These are phyloP conservation scores for Chrysopogon serrulatus DNA, from an alignment of 176 grass and related monocot genomes.

Conservation along the genomic window DNA sequence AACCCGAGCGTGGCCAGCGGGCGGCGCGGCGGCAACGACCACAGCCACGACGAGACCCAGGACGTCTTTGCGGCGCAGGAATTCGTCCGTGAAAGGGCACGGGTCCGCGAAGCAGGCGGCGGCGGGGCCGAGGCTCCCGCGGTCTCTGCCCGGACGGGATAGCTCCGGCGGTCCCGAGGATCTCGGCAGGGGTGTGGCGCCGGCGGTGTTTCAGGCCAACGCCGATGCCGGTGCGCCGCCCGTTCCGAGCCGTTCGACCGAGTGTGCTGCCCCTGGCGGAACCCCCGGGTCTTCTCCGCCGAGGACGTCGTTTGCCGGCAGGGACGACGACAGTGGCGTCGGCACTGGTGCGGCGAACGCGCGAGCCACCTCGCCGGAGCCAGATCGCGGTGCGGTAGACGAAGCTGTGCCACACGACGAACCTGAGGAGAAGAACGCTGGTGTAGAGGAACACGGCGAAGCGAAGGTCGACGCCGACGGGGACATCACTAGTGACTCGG, in stretches of 20 bases:
- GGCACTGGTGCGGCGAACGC: background rate
- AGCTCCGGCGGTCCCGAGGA: constrained; percentile 4
- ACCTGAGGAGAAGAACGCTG: background rate
- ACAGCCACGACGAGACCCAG: background rate
- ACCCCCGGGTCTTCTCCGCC: background rate
- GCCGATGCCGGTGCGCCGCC: background rate
- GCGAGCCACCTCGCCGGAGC: background rate
- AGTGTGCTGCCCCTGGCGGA: background rate
- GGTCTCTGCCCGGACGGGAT: background rate
- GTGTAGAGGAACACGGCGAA: background rate
- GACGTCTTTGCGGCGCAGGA: background rate
- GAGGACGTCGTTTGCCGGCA: background rate
- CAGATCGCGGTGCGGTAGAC: background rate
- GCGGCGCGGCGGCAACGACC: background rate
- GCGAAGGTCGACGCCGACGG: background rate
- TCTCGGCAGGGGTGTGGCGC: background rate
- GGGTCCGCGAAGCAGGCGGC: background rate
- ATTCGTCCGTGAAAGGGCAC: background rate
- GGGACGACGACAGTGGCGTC: background rate
- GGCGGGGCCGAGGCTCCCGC: constrained; percentile 14
- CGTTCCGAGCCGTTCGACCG: background rate
- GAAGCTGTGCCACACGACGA: background rate
- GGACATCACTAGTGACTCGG: constrained; percentile 39
- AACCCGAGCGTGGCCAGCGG: background rate
- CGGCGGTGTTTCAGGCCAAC: background rate